Percentiles rank a stretch among this genome's conserved stretches.
Evolutionary conservation across 1,284 basidiomycete genomes (phyloP).

Genomic region (Cerrena zonata): DNA sequence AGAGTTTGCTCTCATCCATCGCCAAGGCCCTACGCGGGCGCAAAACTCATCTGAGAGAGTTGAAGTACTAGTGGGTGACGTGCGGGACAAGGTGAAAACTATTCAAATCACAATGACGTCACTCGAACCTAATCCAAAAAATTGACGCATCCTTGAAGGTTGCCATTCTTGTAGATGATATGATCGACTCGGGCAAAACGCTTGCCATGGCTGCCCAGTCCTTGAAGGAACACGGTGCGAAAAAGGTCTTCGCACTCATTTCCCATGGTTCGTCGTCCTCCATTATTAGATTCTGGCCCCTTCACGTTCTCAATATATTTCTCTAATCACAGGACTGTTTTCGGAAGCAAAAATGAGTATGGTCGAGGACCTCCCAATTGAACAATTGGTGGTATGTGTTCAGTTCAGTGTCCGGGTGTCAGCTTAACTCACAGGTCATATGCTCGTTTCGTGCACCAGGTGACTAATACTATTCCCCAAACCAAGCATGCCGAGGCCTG

Average conservation of each 20-base stretch:
- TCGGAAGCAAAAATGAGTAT: conserved; percentile 79
- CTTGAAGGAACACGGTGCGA: conserved; percentile 83
- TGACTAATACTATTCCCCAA: conserved; percentile 78
- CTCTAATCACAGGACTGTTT: conserved; percentile 58
- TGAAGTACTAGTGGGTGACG: conserved; percentile 97
- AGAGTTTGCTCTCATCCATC: conserved; percentile 95
- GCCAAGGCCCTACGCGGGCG: conserved; percentile 68
- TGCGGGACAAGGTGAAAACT: conserved; percentile 71
- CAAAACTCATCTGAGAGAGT: conserved; percentile 67
- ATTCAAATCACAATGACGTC: neutral
- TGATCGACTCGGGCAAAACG: conserved; percentile 94
- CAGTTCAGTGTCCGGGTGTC: conserved; percentile 20
- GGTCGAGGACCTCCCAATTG: conserved; percentile 75
- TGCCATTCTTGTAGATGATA: conserved; percentile 94
- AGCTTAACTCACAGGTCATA: conserved; percentile 43
- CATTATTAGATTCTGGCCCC: neutral
- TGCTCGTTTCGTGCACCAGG: conserved; percentile 36
- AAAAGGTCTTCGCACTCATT: conserved; percentile 82
- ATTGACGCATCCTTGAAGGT: conserved; percentile 39
- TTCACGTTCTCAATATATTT: neutral
- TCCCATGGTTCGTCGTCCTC: conserved; percentile 70
- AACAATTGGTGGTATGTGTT: conserved; percentile 78
- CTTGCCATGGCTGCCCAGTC: conserved; percentile 81
- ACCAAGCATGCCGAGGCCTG: conserved; percentile 47
- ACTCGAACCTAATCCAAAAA: neutral